Base-by-base conservation (phyloP, 2,329 filamentous ascomycete genomes). In the Coniochaeta sp. region DNA sequence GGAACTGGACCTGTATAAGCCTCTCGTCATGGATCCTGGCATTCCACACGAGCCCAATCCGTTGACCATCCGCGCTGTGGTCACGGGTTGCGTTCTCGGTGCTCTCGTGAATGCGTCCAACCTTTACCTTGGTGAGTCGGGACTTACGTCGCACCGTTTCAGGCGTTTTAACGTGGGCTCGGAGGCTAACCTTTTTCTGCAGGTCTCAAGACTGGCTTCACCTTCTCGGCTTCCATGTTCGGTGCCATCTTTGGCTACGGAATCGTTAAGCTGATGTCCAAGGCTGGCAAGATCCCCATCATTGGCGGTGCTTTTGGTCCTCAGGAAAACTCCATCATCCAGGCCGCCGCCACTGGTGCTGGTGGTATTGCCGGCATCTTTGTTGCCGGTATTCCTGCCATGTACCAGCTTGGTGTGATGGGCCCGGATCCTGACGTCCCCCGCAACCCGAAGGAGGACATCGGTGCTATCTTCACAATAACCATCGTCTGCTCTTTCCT, bases 91-190 rank as follows among this genome's bases (percentile, higher is more conserved):
- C 64, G 67, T 78, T 50, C 78, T 82, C 52, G 82, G 82, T 60
- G 78, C 75, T 38, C 73, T 84, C 9, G 81, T 85, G 60, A 83
- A 82, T 67, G 80, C 81, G 9, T 83, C 81, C 54, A 84, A 85
- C 68, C 71, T 85, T 62, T 85, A 85, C 65, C 77, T 85, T 33
- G 81, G 81, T 76, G 68, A 75, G 79, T 78, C 31, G 67, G 22
- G n/a, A 34, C 7, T n/a, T n/a, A n/a, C n/a, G n/a, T n/a, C n/a
- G n/a, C n/a, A n/a, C n/a, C n/a, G n/a, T n/a, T n/a, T n/a, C n/a
- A n/a, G n/a, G n/a, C n/a, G n/a, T n/a, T n/a, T n/a, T n/a, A 43
- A 19, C 17, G 38, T n/a, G 19, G 38, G 19, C 4, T 7, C 24
- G 28, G 52, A 59, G 62, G 16, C 47, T 52, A 52, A 52, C 24